phyloP scores from a whole-genome alignment of 169 alveolate species.

The Amoebophrya sp. region DNA sequence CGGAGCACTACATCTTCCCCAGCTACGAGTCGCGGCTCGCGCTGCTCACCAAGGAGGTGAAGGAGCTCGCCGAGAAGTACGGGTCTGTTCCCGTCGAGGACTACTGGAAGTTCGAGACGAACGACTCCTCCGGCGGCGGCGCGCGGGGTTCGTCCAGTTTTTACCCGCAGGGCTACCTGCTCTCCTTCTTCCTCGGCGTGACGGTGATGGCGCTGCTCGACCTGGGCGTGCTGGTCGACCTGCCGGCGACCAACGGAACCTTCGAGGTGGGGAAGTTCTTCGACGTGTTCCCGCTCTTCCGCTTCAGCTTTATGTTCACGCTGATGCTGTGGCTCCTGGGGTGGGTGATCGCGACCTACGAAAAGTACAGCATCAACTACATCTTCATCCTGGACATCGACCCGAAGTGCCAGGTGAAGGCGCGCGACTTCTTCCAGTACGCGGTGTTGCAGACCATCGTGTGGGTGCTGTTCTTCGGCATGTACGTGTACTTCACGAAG shows the following conservation, averaged over 20 bases:
- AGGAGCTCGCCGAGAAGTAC: neutral
- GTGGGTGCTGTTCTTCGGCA: slow-evolving; percentile 38
- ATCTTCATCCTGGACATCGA: slow-evolving; percentile 43
- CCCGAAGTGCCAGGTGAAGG: slow-evolving; percentile 42
- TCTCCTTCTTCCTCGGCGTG: neutral
- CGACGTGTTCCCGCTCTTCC: slow-evolving; percentile 3
- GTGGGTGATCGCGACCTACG: neutral
- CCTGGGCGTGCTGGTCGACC: neutral
- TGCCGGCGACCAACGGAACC: neutral
- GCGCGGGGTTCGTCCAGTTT: too few relatives aligned
- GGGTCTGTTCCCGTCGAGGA: neutral
- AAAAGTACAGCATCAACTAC: neutral
- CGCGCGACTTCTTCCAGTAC: slow-evolving; percentile 38
- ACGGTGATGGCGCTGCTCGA: neutral
- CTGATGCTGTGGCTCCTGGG: neutral
- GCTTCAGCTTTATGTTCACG: neutral
- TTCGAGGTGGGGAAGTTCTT: neutral
- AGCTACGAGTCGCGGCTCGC: neutral
- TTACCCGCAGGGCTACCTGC: too few relatives aligned
- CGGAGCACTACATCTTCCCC: neutral
- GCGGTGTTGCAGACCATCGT: slow-evolving; percentile 47
- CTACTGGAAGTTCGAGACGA: neutral
- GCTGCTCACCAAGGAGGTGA: neutral
- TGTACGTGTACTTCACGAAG: slow-evolving; percentile 21
- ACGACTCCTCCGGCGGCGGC: too few relatives aligned